Evolutionary conservation across 768 basidiomycete species (phyloP), one percentile per base, ranked within the genome.

Genomic region (Cytidiella melzeri): DNA sequence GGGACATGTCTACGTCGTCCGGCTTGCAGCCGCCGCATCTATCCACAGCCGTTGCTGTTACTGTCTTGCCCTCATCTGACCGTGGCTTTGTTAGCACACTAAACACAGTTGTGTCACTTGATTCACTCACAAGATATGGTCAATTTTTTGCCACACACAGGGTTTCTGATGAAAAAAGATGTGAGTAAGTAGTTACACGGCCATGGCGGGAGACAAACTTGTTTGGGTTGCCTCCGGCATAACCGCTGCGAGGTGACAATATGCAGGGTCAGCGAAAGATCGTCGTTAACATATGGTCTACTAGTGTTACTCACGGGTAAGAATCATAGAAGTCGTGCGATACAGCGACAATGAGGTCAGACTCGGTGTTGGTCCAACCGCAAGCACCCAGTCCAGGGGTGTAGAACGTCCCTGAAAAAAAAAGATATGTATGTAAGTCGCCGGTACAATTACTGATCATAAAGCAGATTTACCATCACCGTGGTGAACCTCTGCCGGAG

Each of bases 31-130:
- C 64, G 1, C 46, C 50, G 47, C 68, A 68, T 18, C 59, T 47
- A 56, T 69, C 68, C 20, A 53, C 57, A 43, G 68, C 61, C 21
- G 52, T 52, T 15, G 64, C 63, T 11, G 51, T 57, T 39, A 65
- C 60, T 11, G 60, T 43, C 26, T 58, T 57, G 37, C 61, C 62
- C 41, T 23, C 21, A 30, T 34, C 45, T 63, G 53, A 43, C 53
- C 57, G 54, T 47, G 15, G 3, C 10, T 25, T 6, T 3, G 42
- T 28, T 26, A 43, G 43, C 20, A 13, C 15, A 6, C 2, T 4
- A 23, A 34, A 3, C n/a, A 4, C 10, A 26, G 25, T 30, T n/a
- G 25, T 15, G 19, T 13, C 28, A 5, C 5, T 23, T n/a, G 15
- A 18, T 21, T 43, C 5, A 26, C 50, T 13, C 42, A 47, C 45